Evolutionary conservation across 2,329 filamentous ascomycete species (phyloP).

Genomic region (Didymella keratinophila): DNA sequence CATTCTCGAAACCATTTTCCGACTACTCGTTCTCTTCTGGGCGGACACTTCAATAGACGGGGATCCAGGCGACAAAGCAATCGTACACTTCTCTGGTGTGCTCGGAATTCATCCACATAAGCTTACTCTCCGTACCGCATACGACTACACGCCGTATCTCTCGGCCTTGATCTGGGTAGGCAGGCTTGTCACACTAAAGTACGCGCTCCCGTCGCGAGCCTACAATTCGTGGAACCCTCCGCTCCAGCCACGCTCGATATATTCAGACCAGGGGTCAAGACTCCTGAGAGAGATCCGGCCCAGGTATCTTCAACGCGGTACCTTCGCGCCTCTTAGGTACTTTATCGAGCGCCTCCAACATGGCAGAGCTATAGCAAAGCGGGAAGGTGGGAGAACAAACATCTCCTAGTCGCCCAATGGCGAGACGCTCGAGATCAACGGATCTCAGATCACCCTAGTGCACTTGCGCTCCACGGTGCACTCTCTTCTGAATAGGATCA

Average conservation of each 20-base stretch:
- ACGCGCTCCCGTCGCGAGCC: slow-evolving; percentile 1
- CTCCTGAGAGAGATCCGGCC: slow-evolving; percentile 3
- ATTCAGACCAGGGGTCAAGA: background rate
- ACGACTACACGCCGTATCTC: slow-evolving; percentile 3
- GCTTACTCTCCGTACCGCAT: background rate
- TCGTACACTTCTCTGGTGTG: too few relatives aligned
- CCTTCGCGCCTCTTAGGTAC: slow-evolving; percentile 1
- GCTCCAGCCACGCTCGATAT: background rate
- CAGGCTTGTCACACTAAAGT: slow-evolving; percentile 1
- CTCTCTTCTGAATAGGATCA: too few relatives aligned
- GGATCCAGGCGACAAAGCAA: too few relatives aligned
- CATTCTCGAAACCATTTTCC: too few relatives aligned
- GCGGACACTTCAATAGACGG: too few relatives aligned
- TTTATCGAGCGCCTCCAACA: slow-evolving; percentile 4
- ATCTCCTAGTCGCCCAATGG: background rate
- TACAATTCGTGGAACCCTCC: background rate
- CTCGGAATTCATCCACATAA: background rate
- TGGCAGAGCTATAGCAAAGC: slow-evolving; percentile 3
- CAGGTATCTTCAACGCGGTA: slow-evolving; percentile 5
- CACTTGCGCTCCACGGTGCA: too few relatives aligned
- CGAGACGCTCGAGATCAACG: background rate
- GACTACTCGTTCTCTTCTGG: too few relatives aligned
- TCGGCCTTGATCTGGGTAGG: background rate
- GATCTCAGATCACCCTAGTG: background rate
- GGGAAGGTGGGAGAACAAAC: background rate